A percentile compares a stretch with the other conserved stretches of the same genome.
These are phyloP conservation scores for Endoconidiophora polonica DNA, from an alignment of 2,329 filamentous ascomycete species.

Conservation along the genomic window DNA sequence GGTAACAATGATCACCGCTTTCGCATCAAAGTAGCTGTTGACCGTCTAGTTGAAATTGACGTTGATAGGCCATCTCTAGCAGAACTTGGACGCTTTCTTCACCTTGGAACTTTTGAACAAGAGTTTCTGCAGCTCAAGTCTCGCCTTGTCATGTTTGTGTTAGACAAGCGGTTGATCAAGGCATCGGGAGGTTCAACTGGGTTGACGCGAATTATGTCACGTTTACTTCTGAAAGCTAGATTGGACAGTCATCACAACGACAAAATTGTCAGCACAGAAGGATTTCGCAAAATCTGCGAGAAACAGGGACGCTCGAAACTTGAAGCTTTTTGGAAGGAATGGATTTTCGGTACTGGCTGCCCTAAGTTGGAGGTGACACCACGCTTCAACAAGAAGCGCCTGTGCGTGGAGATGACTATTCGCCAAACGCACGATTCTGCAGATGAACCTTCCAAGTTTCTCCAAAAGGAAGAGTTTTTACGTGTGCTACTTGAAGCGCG, in stretches of 20 bases:
- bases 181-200: conserved; percentile 64
- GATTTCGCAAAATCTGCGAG: conserved; percentile 72
- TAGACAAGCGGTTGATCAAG: conserved; percentile 82
- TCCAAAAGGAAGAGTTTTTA: conserved; percentile 59
- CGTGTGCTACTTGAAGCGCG: conserved; percentile 69
- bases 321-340: conserved; percentile 85
- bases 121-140: conserved; percentile 88
- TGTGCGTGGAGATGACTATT: conserved; percentile 85
- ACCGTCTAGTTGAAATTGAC: conserved; percentile 68
- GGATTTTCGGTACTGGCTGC: conserved; percentile 77
- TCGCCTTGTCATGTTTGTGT: conserved; percentile 76
- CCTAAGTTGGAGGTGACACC: conserved; percentile 76
- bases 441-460: conserved; percentile 27
- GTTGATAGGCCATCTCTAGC: conserved; percentile 66
- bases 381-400: conserved; percentile 91
- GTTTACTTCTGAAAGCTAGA: conserved; percentile 72
- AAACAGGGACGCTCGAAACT: conserved; percentile 74
- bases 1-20: conserved; percentile 93
- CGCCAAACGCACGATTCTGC: conserved; percentile 45
- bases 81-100: conserved; percentile 59
- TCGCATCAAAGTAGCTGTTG: conserved; percentile 69
- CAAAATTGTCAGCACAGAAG: conserved; percentile 54
- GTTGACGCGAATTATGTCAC: conserved; percentile 69
- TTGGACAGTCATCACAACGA: conserved; percentile 44
- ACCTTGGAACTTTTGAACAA: conserved; percentile 67